Conservation (phyloP, 1,284 basidiomycete species). For the Cronartium ribicola region DNA sequence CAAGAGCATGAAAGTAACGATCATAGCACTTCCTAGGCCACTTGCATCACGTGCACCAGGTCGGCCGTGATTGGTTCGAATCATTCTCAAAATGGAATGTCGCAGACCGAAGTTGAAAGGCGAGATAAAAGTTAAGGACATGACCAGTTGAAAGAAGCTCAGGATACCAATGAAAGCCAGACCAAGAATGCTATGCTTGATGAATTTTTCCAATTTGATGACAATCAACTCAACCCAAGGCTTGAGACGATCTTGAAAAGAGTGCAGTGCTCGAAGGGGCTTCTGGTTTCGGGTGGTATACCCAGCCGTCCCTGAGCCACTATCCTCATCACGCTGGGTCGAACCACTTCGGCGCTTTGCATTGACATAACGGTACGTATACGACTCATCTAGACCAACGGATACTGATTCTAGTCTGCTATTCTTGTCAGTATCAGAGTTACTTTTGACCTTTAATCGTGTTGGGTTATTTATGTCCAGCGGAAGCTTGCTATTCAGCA, state of each 20-base stretch:
- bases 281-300: too few species aligned
- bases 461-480: conserved; percentile 7
- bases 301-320: neutral
- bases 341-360: neutral
- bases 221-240: neutral
- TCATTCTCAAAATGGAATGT: conserved; percentile 33
- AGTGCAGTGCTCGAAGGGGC: neutral
- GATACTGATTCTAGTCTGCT: conserved; percentile 6
- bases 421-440: conserved; percentile 1
- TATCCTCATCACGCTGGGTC: neutral
- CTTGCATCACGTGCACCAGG: conserved; percentile 12
- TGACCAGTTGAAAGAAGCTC: conserved; percentile 31
- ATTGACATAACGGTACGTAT: conserved; percentile 27
- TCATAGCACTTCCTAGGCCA: conserved; percentile 14
- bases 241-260: neutral
- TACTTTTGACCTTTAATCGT: neutral
- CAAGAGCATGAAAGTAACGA: conserved; percentile 31
- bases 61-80: conserved; percentile 6
- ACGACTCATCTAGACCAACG: neutral
- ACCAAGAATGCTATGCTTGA: conserved; percentile 32
- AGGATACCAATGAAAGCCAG: conserved; percentile 33
- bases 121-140: conserved; percentile 33
- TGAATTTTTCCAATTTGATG: conserved; percentile 6
- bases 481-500: conserved; percentile 19
- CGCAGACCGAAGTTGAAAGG: conserved; percentile 33